Base-by-base conservation (phyloP, 805 yeast genomes). In the Saccharomycopsis oosterbeekiorum region DNA sequence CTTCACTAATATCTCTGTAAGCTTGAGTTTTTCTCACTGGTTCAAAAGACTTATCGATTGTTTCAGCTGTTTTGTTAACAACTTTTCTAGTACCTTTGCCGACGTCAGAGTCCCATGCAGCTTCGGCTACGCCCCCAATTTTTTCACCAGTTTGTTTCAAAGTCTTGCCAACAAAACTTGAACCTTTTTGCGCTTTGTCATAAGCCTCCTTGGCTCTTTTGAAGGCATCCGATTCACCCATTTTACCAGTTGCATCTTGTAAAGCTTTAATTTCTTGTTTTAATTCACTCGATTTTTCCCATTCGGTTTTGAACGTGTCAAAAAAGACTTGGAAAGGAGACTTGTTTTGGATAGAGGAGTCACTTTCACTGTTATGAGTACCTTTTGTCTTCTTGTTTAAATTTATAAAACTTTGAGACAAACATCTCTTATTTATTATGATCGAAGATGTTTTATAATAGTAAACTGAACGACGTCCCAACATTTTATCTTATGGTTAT, bases 31-130 rank as follows among this genome's bases (percentile, higher is more conserved):
- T 77, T 73, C 97, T 84, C 58, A 94, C 94, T 11, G 99, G 99
- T 68, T 92, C 97, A 58, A 88, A 82, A 61, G 81, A 83, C 73
- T 88, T 89, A 68, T 89, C 94, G n/a, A 93, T 85, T 14, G 80
- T 84, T 60, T 89, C 89, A 1, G 96, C 97, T 2, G 97, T 84
- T 59, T 82, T 80, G 62, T 80, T 81, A n/a, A 90, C 93, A 0
- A 91, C 90, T 54, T 83, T 79, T 69, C 98, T 82, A n/a, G 97
- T 92, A 57, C 86, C 87, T 71, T 86, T 84, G 64, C 96, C 94
- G 53, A 93, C 88, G 26, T 94, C 89, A 0, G 97, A 90, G 64
- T 94, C 97, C 99, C 99, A 94, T 0, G 97, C 97, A 63, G 85
- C 86, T 47, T 81, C 78, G 3, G 97, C 98, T 55, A 85, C 96